phyloP scores from a whole-genome alignment of 2,329 filamentous ascomycete species.

The Phaeosphaeriaceae sp. region DNA sequence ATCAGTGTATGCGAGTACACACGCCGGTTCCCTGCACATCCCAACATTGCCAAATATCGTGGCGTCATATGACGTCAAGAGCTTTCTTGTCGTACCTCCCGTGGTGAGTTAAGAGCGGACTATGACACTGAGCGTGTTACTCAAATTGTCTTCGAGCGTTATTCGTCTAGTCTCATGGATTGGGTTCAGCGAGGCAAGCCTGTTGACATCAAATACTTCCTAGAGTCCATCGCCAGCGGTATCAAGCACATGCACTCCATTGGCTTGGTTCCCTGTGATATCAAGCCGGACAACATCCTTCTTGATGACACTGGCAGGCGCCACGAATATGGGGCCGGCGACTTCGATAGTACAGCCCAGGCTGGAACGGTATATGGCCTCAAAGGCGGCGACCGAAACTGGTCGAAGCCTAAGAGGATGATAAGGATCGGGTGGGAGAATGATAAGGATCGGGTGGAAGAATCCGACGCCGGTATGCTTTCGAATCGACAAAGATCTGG shows the following conservation, averaged over 20 bases:
- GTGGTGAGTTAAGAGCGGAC: background rate
- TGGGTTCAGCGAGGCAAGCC: background rate
- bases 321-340: slow-evolving; percentile 1
- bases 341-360: slow-evolving; percentile 7
- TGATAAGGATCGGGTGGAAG: slow-evolving; percentile 1
- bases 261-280: slow-evolving; percentile 6
- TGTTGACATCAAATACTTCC: slow-evolving; percentile 3
- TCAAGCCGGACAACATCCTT: slow-evolving; percentile 9
- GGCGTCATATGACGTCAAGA: background rate
- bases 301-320: background rate
- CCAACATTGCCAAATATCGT: slow-evolving; percentile 7
- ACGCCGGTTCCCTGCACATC: background rate
- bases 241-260: slow-evolving; percentile 4
- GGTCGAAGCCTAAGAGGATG: slow-evolving; percentile 1
- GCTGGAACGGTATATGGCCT: background rate
- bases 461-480: slow-evolving; percentile 7
- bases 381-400: slow-evolving; percentile 1
- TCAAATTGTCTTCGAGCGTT: slow-evolving; percentile 5
- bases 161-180: slow-evolving; percentile 9
- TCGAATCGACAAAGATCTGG: slow-evolving; percentile 1
- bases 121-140: slow-evolving; percentile 2
- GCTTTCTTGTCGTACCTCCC: background rate
- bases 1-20: slow-evolving; percentile 5
- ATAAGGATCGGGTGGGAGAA: no score
- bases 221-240: background rate